Percentiles rank a stretch among this genome's conserved stretches.
Conservation (phyloP, 352 stramenopile genomes). For the Phytophthora litchii region DNA sequence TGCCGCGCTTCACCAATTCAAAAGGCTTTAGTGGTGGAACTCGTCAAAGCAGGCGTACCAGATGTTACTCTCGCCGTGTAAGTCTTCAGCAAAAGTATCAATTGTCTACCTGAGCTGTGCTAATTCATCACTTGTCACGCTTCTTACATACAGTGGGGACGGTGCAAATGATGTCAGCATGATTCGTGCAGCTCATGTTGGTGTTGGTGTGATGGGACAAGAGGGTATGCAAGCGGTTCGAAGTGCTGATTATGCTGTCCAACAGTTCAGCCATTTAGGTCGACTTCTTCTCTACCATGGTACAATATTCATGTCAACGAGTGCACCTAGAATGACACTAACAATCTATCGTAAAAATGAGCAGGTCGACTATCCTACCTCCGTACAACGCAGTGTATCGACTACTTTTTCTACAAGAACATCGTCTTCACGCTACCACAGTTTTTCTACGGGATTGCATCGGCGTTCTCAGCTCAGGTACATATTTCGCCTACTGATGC, state of each 20-base stretch:
- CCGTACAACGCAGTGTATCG: slow-evolving; percentile 94
- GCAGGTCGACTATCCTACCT: slow-evolving; percentile 96
- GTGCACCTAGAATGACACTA: neutral
- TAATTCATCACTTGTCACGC: neutral
- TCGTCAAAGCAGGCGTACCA: slow-evolving; percentile 87
- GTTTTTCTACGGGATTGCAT: slow-evolving; percentile 88
- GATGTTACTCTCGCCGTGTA: slow-evolving; percentile 94
- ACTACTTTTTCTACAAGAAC: slow-evolving; percentile 99
- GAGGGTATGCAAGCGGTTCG: slow-evolving; percentile 93
- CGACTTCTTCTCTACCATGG: slow-evolving; percentile 78
- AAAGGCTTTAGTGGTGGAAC: slow-evolving; percentile 93
- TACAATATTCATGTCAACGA: slow-evolving; percentile 12
- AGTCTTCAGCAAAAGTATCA: slow-evolving; percentile 19
- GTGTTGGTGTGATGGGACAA: slow-evolving; percentile 97
- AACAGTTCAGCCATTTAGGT: slow-evolving; percentile 84
- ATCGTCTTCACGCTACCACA: slow-evolving; percentile 91
- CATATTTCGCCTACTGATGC: neutral
- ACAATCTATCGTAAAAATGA: neutral
- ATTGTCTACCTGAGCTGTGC: no score
- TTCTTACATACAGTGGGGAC: slow-evolving; percentile 88
- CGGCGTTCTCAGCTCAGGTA: slow-evolving; percentile 88
- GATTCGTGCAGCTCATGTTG: slow-evolving; percentile 99
- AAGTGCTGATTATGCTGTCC: slow-evolving; percentile 81
- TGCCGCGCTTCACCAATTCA: slow-evolving; percentile 90
- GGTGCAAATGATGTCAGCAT: slow-evolving; percentile 99